These are phyloP conservation scores for Ceratobasidium sp. DNA, from an alignment of 1,284 basidiomycete species.

Conservation along the genomic window DNA sequence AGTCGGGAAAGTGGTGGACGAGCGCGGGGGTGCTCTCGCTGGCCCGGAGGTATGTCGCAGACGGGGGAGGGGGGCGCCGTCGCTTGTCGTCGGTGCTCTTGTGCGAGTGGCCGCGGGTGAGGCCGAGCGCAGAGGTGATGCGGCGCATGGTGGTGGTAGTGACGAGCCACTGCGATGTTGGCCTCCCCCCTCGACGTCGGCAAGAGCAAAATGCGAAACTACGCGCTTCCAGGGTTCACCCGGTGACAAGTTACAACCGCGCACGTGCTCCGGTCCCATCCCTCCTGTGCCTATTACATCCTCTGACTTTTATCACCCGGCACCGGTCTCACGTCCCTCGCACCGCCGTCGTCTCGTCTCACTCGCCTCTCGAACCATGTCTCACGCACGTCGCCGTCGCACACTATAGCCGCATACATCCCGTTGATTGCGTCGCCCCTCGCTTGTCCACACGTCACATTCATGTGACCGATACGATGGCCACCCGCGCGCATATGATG, in stretches of 20 bases:
- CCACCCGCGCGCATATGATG: background rate
- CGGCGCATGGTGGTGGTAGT: conserved; percentile 31
- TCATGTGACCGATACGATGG: conserved; percentile 3
- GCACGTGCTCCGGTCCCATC: background rate
- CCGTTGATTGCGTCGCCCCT: too few relatives aligned
- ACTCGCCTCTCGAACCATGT: background rate
- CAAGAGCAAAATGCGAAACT: conserved; percentile 18
- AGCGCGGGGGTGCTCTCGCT: conserved; percentile 42
- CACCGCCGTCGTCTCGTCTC: conserved; percentile 1
- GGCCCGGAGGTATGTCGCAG: conserved; percentile 2
- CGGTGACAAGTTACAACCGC: conserved; percentile 1
- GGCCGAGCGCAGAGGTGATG: conserved; percentile 25
- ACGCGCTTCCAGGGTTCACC: conserved; percentile 7
- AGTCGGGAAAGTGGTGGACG: conserved; percentile 38
- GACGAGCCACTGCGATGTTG: background rate
- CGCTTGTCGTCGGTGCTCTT: conserved; percentile 11
- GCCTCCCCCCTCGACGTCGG: conserved; percentile 4
- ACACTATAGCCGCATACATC: too few relatives aligned
- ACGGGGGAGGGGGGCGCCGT: conserved; percentile 4
- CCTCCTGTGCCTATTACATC: too few relatives aligned
- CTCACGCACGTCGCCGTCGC: background rate
- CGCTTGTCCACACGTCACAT: background rate
- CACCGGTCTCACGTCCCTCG: conserved; percentile 11
- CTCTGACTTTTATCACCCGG: too few relatives aligned
- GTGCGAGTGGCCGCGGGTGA: background rate